Evolutionary conservation across 305 asterid species (phyloP), one percentile per base, ranked within the genome.

Genomic region (Solanum aculeatissimum): DNA sequence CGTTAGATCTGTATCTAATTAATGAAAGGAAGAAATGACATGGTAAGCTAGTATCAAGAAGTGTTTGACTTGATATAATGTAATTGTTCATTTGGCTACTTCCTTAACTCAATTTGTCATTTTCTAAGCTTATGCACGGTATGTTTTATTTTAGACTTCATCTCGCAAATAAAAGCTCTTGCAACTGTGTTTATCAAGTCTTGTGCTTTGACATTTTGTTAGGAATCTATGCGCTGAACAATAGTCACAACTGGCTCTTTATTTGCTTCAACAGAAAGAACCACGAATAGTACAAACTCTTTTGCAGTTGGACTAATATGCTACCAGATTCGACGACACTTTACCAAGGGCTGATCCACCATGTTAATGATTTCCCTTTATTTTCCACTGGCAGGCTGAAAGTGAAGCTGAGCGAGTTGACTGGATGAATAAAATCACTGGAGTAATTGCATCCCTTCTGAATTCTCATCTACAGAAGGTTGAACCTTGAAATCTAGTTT

Each of bases 381-480:
- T 54, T 78, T 78, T 78, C 83, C 83, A 78, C 88, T 88, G 58
- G 83, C 89, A 96, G 99, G 99, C 99, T 84, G 99, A 96, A 91
- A 95, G 89, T 86, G 99, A 96, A 91, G 97, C 97, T 87, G 99
- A 96, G 84, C 93, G 98, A 86, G 86, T 87, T 86, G 98, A 95
- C 86, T 96, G 99, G 99, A 95, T 96, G 98, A 92, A 92, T 90
- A 96, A 96, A 90, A 95, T 95, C 86, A 91, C 96, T 2, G 97
- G 95, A 82, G 98, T 92, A 58, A 96, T 95, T 87, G 91, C 96
- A 1, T 93, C 98, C 89, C 98, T 96, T 82, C 87, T 96, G 92
- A 96, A 92, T 91, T 93, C 99, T 85, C 98, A 92, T 65, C 89
- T 96, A 86, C 95, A 93, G 87, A 95, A 94, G 97, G 99, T 96